Evolutionary conservation across 2,329 filamentous ascomycete species (phyloP).

Genomic region (Juglanconis juglandina): DNA sequence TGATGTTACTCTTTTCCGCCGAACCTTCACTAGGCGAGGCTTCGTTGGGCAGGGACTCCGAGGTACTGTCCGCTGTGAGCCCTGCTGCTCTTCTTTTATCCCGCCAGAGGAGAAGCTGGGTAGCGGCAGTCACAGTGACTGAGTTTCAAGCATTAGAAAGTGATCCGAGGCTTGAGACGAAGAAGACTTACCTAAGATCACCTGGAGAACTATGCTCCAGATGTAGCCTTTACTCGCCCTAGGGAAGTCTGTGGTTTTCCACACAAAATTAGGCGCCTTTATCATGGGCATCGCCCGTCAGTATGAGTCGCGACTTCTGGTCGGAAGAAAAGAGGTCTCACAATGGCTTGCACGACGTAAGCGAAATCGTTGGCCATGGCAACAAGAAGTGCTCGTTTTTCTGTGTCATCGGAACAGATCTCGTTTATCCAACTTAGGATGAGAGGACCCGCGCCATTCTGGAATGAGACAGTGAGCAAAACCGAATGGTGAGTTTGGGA

Average conservation of each 20-base stretch:
- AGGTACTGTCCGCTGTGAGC: not conserved
- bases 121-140: constrained; percentile 26
- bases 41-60: not conserved
- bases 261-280: constrained; percentile 37
- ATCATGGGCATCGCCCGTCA: not conserved
- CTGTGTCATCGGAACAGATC: constrained; percentile 28
- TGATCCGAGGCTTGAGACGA: not conserved
- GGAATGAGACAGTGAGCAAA: not conserved
- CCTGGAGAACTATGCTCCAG: constrained; percentile 32
- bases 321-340: constrained; percentile 15
- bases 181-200: constrained; percentile 30
- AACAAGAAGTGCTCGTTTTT: constrained; percentile 30
- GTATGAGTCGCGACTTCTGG: not conserved
- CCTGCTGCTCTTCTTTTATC: constrained; percentile 17
- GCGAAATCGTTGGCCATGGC: constrained; percentile 31
- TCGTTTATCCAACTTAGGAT: constrained; percentile 36
- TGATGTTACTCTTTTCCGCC: not conserved
- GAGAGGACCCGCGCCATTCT: constrained; percentile 33
- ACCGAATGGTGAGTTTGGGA: not conserved
- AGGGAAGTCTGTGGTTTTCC: constrained; percentile 39
- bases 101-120: constrained; percentile 29
- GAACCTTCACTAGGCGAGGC: not conserved
- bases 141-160: not conserved
- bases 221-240: constrained; percentile 34
- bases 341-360: constrained; percentile 32